Evolutionary conservation across 495 filamentous ascomycete species (phyloP).

Genomic region (Daldinia loculata): DNA sequence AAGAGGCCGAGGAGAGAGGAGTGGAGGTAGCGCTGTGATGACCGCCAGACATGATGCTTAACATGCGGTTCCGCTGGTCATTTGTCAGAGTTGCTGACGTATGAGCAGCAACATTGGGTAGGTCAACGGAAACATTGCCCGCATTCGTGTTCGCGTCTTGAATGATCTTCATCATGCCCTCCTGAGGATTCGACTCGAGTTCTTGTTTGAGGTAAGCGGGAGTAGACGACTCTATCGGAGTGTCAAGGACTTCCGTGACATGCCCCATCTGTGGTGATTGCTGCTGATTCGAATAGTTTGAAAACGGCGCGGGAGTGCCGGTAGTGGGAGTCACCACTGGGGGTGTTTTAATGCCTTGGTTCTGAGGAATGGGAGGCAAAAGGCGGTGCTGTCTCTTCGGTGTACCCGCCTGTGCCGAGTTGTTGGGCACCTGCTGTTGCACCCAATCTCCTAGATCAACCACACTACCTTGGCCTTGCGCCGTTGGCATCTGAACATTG

Average conservation of each 20-base stretch:
- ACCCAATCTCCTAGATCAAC: conserved; percentile 77
- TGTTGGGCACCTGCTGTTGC: conserved; percentile 55
- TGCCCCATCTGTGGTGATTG: conserved; percentile 50
- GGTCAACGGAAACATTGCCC: conserved; percentile 66
- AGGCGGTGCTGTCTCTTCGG: conserved; percentile 58
- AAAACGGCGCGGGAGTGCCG: conserved; percentile 40
- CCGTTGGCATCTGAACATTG: conserved; percentile 60
- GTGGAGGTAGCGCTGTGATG: conserved; percentile 35
- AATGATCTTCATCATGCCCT: conserved; percentile 88
- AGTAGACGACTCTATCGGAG: conserved; percentile 50
- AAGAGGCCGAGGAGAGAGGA: conserved; percentile 36
- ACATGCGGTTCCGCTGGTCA: conserved; percentile 80
- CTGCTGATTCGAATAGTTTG: conserved; percentile 44
- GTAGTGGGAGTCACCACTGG: conserved; percentile 34
- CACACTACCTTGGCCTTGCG: conserved; percentile 65
- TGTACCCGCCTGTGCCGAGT: conserved; percentile 48
- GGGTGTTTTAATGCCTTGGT: conserved; percentile 40
- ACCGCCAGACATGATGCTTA: conserved; percentile 74
- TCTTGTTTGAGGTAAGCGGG: conserved; percentile 57
- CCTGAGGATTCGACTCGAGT: conserved; percentile 62
- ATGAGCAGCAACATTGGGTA: conserved; percentile 80
- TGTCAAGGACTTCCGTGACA: conserved; percentile 60
- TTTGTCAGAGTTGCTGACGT: conserved; percentile 72
- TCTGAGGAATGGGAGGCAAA: conserved; percentile 55
- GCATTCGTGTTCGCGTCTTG: conserved; percentile 77